These are phyloP conservation scores for Annona squamosa DNA, from an alignment of 164 flowering plant species.

Conservation along the genomic window DNA sequence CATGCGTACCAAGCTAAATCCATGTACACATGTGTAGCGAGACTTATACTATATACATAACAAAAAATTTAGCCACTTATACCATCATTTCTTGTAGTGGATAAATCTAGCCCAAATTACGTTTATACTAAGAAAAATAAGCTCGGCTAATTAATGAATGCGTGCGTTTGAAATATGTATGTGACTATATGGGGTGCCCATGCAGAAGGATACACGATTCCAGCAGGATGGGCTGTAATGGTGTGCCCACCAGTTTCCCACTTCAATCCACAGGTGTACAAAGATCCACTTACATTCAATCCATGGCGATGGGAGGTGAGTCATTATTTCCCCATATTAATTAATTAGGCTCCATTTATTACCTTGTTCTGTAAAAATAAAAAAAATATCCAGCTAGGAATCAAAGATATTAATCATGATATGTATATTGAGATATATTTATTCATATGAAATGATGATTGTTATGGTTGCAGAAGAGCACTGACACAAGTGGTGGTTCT, in stretches of 20 bases:
- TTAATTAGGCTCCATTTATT: background rate
- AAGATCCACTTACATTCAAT: conserved; percentile 12
- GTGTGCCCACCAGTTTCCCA: conserved; percentile 7
- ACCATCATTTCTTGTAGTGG: background rate
- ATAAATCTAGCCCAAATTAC: background rate
- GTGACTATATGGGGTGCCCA: background rate
- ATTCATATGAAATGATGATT: background rate
- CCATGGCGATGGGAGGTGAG: conserved; percentile 10
- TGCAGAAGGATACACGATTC: conserved; percentile 9
- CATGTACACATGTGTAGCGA: background rate
- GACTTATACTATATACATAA: background rate
- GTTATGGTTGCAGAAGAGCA: background rate
- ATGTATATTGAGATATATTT: too few species aligned
- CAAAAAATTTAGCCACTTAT: background rate
- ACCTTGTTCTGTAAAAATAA: background rate
- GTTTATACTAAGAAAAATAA: background rate
- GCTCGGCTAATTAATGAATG: background rate
- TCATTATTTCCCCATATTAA: background rate
- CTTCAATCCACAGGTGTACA: conserved; percentile 7
- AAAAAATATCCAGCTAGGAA: background rate
- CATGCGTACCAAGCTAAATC: too few species aligned
- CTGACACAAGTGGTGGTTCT: background rate
- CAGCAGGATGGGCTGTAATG: conserved; percentile 7
- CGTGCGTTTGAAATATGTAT: too few species aligned
- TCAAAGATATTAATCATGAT: too few species aligned